Evolutionary conservation across 257 asterid species (phyloP), one percentile per base, ranked within the genome.

Genomic region (Sherardia arvensis): DNA sequence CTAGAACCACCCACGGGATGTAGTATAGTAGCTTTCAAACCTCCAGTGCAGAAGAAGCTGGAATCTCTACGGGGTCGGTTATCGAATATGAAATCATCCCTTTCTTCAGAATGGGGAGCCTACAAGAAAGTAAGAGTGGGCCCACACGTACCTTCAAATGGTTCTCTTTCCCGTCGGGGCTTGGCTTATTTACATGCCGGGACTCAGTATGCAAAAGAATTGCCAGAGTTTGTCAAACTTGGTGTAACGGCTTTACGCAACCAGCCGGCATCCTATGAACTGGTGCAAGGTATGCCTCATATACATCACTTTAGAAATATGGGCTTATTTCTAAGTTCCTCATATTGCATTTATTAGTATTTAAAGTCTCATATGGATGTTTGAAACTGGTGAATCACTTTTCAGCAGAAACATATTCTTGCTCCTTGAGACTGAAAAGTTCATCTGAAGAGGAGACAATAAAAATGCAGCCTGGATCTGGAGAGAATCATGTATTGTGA

Each of bases 391-490:
- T 32, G 8, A n/a, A 33, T 48, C 17, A 22, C 36, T 34, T 43
- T 3, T 38, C 17, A 21, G 28, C 95, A 92, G 99, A 87, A 81
- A 77, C 88, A 40, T 87, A 89, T 75, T 72, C 85, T 61, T 92
- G 99, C 79, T 71, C 79, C 34, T 69, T 92, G 90, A 82, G 91
- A 71, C 62, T 90, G 76, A 92, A 89, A 79, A 92, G 95, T 67
- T 83, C 84, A 61, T 83, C 89, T 22, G 94, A 87, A 71, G 91
- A 82, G 68, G 97, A 89, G 61, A 80, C 78, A 60, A 86, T 87
- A 59, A 84, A 85, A 80, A 83, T 92, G 94, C 97, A 81, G 75
- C 91, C 99, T 68, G 99, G 96, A 81, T 87, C 99, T 21, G 91
- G 94, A 27, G 99, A 92, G 86, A 84, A 84, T 69, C 90, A 86